These are phyloP conservation scores for Ustilago cynodontis DNA, from an alignment of 1,284 basidiomycete species.

Conservation along the genomic window DNA sequence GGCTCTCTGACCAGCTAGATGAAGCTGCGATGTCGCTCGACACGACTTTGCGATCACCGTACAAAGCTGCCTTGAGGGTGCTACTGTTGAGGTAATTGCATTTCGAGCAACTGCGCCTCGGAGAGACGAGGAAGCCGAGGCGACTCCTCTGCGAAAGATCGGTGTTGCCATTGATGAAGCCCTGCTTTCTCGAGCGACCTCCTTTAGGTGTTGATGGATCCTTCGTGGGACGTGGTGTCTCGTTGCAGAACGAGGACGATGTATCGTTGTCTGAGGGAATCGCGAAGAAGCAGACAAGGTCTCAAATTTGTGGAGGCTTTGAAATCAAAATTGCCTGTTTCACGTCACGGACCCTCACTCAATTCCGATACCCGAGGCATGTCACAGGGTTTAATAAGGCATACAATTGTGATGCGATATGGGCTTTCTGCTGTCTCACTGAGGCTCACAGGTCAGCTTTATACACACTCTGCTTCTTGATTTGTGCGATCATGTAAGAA, in stretches of 20 bases:
- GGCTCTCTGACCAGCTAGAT: neutral
- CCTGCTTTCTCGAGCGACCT: neutral
- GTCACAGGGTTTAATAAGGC: neutral
- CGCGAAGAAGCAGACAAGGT: neutral
- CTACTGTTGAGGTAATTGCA: neutral
- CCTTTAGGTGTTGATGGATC: too few species aligned
- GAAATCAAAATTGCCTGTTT: conserved; percentile 11
- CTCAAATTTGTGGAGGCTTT: conserved; percentile 23
- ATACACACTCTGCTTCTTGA: too few species aligned
- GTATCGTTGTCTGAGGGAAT: neutral
- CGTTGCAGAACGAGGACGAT: neutral
- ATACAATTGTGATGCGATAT: neutral
- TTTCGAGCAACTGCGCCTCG: neutral
- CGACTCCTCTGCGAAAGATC: neutral
- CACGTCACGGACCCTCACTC: neutral
- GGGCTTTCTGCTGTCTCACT: neutral
- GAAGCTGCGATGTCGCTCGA: neutral
- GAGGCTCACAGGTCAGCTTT: neutral
- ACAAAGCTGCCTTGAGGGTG: neutral
- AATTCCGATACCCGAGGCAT: conserved; percentile 8
- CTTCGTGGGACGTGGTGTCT: neutral
- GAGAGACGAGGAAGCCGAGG: neutral
- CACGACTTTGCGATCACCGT: neutral
- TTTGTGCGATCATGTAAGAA: neutral
- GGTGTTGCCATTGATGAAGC: neutral